Evolutionary conservation across 768 basidiomycete species (phyloP).

Genomic region (Collybia nuda): DNA sequence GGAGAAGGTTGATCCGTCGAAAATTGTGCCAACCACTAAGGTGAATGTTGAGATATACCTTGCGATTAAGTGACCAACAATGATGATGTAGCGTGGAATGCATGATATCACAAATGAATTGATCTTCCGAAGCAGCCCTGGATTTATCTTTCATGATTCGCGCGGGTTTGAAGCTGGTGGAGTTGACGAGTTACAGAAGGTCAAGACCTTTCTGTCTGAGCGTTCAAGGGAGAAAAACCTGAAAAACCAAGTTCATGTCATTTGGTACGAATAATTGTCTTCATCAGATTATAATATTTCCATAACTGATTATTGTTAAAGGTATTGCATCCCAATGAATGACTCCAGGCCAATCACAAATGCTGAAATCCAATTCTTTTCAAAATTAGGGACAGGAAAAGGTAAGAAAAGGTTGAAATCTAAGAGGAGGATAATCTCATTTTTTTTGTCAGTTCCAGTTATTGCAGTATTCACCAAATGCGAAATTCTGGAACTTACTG

Average conservation of each 20-base stretch:
- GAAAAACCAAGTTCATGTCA: constrained; percentile 32
- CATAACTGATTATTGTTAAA: constrained; percentile 10
- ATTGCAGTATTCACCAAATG: constrained; percentile 38
- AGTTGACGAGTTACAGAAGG: constrained; percentile 22
- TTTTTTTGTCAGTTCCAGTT: constrained; percentile 35
- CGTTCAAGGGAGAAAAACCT: constrained; percentile 14
- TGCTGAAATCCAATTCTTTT: constrained; percentile 29
- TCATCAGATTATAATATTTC: not conserved
- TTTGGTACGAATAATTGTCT: constrained; percentile 27
- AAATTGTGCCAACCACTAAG: too few species aligned
- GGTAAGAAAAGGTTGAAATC: constrained; percentile 15
- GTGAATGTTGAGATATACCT: too few species aligned
- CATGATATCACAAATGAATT: constrained; percentile 31
- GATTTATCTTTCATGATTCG: constrained; percentile 44
- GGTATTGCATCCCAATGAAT: constrained; percentile 37
- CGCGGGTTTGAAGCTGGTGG: constrained; percentile 37
- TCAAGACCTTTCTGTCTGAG: constrained; percentile 29
- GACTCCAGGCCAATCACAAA: constrained; percentile 22
- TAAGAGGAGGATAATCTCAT: too few species aligned
- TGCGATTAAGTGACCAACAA: too few species aligned
- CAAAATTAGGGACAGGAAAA: constrained; percentile 19
- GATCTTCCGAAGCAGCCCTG: constrained; percentile 25
- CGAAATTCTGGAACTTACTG: constrained; percentile 23
- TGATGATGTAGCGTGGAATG: constrained; percentile 32
- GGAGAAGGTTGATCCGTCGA: too few species aligned